A percentile compares a stretch with the other conserved stretches of the same genome.
Evolutionary conservation across 176 grass and related monocot genomes (phyloP).

Genomic region (sorghum (Sorghum bicolor)): Sorghum_bicolor_NCBIv3 NC_012875.2:54677501-54678000

Average conservation of each 20-base stretch:
- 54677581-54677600: not conserved
- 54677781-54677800: not conserved
- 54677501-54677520: slow-evolving; percentile 8
- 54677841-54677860: slow-evolving; percentile 24
- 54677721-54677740: not conserved
- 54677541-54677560: slow-evolving; percentile 21
- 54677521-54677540: slow-evolving; percentile 23
- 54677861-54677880: not conserved
- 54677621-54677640: not conserved
- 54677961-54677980: slow-evolving; percentile 28
- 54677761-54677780: not conserved
- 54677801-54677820: not conserved
- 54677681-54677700: not conserved
- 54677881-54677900: not conserved
- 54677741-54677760: slow-evolving; percentile 1
- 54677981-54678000: slow-evolving; percentile 16
- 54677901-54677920: slow-evolving; percentile 23
- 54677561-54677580: not conserved
- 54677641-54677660: not conserved
- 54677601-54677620: not conserved
- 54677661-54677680: not conserved
- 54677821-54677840: slow-evolving; percentile 20
- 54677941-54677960: not conserved
- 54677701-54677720: not conserved
- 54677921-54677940: not conserved